phyloP scores from a whole-genome alignment of 306 rosid species.

The Abrus pulchellus region DNA sequence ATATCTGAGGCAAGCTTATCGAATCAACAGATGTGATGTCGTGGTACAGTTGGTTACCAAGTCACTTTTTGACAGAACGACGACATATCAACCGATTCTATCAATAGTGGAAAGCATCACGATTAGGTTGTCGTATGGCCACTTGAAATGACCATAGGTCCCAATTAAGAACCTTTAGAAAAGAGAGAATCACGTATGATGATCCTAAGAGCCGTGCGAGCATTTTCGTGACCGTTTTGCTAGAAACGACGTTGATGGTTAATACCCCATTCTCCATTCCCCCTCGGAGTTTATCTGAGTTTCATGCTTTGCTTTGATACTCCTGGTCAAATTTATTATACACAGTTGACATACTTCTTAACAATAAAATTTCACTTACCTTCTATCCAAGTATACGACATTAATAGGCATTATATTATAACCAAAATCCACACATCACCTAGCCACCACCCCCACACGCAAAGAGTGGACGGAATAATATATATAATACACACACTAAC shows the following conservation, averaged over 20 bases:
- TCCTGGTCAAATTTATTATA: not conserved
- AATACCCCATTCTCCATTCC: not conserved
- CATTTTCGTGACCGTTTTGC: not conserved
- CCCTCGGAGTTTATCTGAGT: not conserved
- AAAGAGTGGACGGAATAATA: not conserved
- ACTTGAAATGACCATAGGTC: not conserved
- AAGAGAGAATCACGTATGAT: not conserved
- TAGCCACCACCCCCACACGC: not conserved
- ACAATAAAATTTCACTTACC: not conserved
- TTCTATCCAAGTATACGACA: not conserved
- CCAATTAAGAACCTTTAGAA: not conserved
- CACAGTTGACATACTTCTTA: not conserved
- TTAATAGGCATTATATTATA: not conserved
- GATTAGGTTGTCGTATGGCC: not conserved
- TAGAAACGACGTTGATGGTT: not conserved
- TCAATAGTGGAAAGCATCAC: not conserved
- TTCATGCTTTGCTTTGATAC: not conserved
- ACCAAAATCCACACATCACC: not conserved
- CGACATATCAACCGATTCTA: not conserved
- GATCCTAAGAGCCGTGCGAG: not conserved
- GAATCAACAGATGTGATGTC: not conserved
- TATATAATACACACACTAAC: too few species aligned
- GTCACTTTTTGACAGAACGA: not conserved
- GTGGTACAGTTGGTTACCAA: not conserved
- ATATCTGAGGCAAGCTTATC: slow-evolving; percentile 19